Percentiles rank a stretch among this genome's conserved stretches.
These are phyloP conservation scores for Quercus parvula DNA, from an alignment of 306 rosid genomes.

Conservation along the genomic window DNA sequence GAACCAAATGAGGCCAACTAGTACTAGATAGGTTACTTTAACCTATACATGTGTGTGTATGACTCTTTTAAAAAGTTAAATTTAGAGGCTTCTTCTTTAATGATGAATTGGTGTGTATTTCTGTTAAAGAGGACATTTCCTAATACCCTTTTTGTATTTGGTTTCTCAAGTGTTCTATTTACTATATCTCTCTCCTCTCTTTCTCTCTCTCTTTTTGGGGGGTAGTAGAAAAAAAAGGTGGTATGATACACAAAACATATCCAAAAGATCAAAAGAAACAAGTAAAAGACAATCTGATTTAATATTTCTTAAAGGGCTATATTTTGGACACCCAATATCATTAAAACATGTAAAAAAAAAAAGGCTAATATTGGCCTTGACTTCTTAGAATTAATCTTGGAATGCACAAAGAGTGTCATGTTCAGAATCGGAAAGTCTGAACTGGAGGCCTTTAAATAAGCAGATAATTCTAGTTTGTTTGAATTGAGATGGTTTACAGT, in stretches of 20 bases:
- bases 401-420: neutral
- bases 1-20: conserved; percentile 4
- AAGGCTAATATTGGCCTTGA: neutral
- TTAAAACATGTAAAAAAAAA: neutral
- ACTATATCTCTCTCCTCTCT: no score
- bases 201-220: no score
- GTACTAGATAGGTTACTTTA: neutral
- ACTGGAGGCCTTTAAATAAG: no score
- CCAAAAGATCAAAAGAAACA: no score
- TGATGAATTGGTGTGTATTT: conserved; percentile 27
- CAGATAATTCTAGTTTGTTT: no score
- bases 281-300: neutral
- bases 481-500: neutral
- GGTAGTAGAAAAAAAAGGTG: no score
- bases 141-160: conserved; percentile 9
- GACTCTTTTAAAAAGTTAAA: conserved; percentile 31
- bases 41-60: conserved; percentile 9
- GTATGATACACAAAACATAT: no score
- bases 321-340: neutral
- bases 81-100: conserved; percentile 43
- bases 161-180: no score
- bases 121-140: conserved; percentile 27
- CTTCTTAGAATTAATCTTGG: neutral
- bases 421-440: no score
- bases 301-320: neutral